Percentiles rank a stretch among this genome's conserved stretches.
Conservation (phyloP, 352 stramenopile species). For the Globisporangium lucens region DNA sequence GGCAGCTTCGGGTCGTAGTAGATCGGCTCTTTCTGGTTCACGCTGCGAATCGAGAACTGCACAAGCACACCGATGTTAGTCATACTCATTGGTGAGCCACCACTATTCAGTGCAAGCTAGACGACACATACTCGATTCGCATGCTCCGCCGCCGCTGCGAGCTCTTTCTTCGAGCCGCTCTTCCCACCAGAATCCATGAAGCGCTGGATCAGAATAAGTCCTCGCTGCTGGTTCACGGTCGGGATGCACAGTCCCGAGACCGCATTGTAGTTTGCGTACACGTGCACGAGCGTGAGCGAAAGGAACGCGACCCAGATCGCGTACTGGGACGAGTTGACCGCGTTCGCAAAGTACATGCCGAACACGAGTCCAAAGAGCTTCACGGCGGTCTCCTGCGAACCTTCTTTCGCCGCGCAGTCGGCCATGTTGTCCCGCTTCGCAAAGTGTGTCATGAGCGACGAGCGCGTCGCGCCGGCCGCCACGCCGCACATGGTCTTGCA, state of each 20-base stretch:
- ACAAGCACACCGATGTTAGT: neutral
- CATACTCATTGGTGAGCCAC: too few relatives aligned
- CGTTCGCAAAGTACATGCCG: conserved; percentile 83
- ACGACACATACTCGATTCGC: conserved; percentile 19
- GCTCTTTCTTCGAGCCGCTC: conserved; percentile 23
- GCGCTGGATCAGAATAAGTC: conserved; percentile 48
- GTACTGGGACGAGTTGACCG: conserved; percentile 54
- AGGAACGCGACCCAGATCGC: conserved; percentile 91
- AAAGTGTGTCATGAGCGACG: conserved; percentile 89
- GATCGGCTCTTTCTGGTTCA: conserved; percentile 58
- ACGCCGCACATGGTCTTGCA: conserved; percentile 96
- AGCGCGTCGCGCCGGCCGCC: conserved; percentile 91
- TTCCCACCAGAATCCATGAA: conserved; percentile 29
- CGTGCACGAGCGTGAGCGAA: conserved; percentile 90
- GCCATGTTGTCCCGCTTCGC: conserved; percentile 84
- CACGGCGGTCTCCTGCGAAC: conserved; percentile 94
- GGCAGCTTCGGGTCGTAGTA: conserved; percentile 48
- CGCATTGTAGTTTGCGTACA: conserved; percentile 93
- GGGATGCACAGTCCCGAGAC: conserved; percentile 87
- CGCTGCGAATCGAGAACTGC: conserved; percentile 55
- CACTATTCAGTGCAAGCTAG: neutral
- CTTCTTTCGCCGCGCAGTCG: conserved; percentile 95
- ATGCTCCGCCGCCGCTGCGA: conserved; percentile 24
- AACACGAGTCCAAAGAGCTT: conserved; percentile 92
- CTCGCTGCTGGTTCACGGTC: conserved; percentile 84